phyloP scores from a whole-genome alignment of 2,329 filamentous ascomycete species.

The Microdochium trichocladiopsis region DNA sequence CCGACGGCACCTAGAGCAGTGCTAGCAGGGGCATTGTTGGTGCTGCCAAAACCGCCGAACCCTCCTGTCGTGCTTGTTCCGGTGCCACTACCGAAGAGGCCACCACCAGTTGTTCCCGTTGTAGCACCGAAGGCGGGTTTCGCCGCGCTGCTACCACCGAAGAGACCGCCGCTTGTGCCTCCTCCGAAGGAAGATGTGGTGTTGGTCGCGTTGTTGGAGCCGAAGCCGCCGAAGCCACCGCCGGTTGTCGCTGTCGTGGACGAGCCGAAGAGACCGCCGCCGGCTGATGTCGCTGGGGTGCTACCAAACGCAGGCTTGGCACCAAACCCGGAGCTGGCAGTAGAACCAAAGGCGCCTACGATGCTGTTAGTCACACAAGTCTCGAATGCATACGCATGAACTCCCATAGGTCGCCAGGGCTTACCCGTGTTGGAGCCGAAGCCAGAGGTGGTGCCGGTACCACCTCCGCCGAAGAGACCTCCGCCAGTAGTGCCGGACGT shows the following conservation, averaged over 20 bases:
- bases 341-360: constrained; percentile 26
- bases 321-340: constrained; percentile 17
- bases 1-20: constrained; percentile 41
- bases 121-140: too few relatives aligned
- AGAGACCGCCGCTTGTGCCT: constrained; percentile 18
- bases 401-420: constrained; percentile 9
- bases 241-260: constrained; percentile 17
- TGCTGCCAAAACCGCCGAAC: constrained; percentile 34
- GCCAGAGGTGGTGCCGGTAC: constrained; percentile 13
- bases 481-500: constrained; percentile 22
- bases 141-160: constrained; percentile 21
- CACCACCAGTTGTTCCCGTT: constrained; percentile 14
- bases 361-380: constrained; percentile 9
- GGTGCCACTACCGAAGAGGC: constrained; percentile 23
- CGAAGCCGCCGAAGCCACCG: constrained; percentile 29
- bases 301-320: constrained; percentile 16
- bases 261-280: constrained; percentile 46
- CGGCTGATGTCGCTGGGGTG: constrained; percentile 20
- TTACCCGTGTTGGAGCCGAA: constrained; percentile 29
- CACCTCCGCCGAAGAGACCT: constrained; percentile 30
- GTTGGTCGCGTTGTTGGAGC: constrained; percentile 22
- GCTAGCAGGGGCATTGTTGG: constrained; percentile 33
- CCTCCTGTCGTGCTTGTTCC: constrained; percentile 14
- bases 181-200: constrained; percentile 21
- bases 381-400: neutral